Evolutionary conservation across 495 filamentous ascomycete genomes (phyloP).

Genomic region (Talaromyces ruber): DNA sequence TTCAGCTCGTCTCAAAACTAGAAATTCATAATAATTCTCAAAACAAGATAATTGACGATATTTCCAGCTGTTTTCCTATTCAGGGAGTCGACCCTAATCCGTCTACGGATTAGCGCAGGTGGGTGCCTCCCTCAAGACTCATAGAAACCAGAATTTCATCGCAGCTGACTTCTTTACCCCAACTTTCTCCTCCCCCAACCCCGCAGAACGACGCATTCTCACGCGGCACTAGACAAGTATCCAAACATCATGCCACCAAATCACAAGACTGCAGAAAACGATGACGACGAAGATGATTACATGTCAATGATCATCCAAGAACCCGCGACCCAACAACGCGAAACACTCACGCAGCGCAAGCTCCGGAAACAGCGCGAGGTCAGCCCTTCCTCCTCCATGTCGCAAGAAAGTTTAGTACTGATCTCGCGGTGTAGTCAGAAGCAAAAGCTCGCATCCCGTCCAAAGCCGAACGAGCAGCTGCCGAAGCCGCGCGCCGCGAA

Average conservation of each 20-base stretch:
- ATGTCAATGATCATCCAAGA: constrained; percentile 57
- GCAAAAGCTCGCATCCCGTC: constrained; percentile 45
- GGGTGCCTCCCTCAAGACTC: neutral
- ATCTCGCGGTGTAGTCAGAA: constrained; percentile 25
- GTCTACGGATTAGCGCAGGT: neutral
- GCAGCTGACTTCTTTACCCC: neutral
- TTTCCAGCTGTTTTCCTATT: neutral
- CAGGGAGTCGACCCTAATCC: neutral
- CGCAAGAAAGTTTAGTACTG: neutral
- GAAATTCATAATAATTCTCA: neutral
- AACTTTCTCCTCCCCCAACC: neutral
- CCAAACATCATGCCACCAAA: neutral
- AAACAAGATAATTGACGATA: neutral
- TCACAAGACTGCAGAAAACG: constrained; percentile 1
- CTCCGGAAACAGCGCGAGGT: constrained; percentile 49
- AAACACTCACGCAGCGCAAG: constrained; percentile 50
- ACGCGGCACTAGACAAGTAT: neutral
- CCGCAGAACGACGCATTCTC: neutral
- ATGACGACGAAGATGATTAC: constrained; percentile 47
- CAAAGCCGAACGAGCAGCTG: constrained; percentile 70
- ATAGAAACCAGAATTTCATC: neutral
- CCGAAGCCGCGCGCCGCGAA: constrained; percentile 64
- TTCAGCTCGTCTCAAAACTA: neutral
- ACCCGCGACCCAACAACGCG: constrained; percentile 32
- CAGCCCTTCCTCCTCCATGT: neutral